Base-by-base conservation (phyloP, 169 alveolate species). In the Plasmodium ovale region DNA sequence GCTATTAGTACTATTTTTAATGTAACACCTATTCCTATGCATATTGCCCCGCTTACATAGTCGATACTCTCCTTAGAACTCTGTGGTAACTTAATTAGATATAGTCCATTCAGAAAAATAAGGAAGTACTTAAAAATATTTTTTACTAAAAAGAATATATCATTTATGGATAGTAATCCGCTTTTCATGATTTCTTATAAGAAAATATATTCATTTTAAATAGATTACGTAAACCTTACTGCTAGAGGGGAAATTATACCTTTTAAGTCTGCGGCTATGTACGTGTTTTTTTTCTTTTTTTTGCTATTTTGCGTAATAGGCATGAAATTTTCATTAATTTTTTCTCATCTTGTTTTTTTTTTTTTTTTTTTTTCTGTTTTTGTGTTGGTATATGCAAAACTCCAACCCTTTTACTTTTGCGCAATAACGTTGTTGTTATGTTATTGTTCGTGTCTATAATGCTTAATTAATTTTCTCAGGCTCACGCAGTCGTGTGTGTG, bases 51-150 rank as follows among this genome's bases (percentile, higher is more conserved):
- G 19, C 35, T 35, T 21, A 47, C 59, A 64, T 65, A 49, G 62
- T 47, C 33, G 3, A 51, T 42, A 33, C 31, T 51, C 54, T 82
- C 71, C 19, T 23, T 59, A 51, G 90, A 42, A 29, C 16, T 14
- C 16, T 37, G 33, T 67, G 54, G 49, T 33, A 82, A 27, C 31
- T 65, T 82, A 23, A 51, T 49, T 70, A 82, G 29, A 42, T 65
- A 67, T 6, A 67, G 42, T 47, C 90, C 90, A 44, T 82, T 65
- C 35, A 82, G 14, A 3, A 69, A 23, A 35, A 67, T 67, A 56
- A 82, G 90, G 21, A 82, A 65, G 58, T 82, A 82, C 53, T 82
- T 82, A 21, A 65, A 82, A 65, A 65, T 67, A 58, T 21, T 64
- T 65, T 51, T 70, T 27, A 82, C 72, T 65, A 82, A 53, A 69